Base-by-base conservation (phyloP, 257 asterid genomes). In the Solanum pinnatisectum region DNA sequence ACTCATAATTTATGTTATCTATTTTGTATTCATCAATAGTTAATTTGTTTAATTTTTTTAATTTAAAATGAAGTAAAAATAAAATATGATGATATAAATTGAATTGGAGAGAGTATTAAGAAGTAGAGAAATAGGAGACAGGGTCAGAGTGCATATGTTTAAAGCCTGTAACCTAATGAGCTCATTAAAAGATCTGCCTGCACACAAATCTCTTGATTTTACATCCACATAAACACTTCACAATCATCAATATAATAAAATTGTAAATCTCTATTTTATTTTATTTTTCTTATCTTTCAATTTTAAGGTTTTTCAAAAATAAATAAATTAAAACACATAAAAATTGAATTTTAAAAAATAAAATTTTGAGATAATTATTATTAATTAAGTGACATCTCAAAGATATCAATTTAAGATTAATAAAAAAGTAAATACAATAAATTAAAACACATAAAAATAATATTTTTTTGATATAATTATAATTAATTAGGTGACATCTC, bases 181-280 rank as follows among this genome's bases (percentile, higher is more conserved):
- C 85, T 46, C 85, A 30, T 46, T 72, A 91, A 52, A 84, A 72
- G 83, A 77, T 86, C 88, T 40, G 77, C 63, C 90, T 71, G 83
- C 90, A 73, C 81, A 72, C 49, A 40, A 60, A 70, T 85, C 56
- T 37, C 86, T 71, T 73, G 89, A 27, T 83, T 40, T 82, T 35
- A 89, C 89, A 73, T 81, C 33, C 33, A 68, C 49, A 85, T 83
- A 60, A 23, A 22, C 4, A 87, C 88, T 23, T 10, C 36, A 88
- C 84, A 79, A 12, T 44, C 52, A 90, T 22, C 18, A 77, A 23
- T n/a, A 8, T 77, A 52, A 77, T 14, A 44, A 77, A 39, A 23
- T n/a, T 42, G 5, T 20, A 23, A 13, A 76, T 39, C 25, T 74
- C 14, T 20, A 37, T 18, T 35, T 35, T 16, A 0, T 72, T 35